A percentile compares a stretch with the other conserved stretches of the same genome.
Conservation (phyloP, 495 filamentous ascomycete genomes). For the Astrocystis sublimbata region DNA sequence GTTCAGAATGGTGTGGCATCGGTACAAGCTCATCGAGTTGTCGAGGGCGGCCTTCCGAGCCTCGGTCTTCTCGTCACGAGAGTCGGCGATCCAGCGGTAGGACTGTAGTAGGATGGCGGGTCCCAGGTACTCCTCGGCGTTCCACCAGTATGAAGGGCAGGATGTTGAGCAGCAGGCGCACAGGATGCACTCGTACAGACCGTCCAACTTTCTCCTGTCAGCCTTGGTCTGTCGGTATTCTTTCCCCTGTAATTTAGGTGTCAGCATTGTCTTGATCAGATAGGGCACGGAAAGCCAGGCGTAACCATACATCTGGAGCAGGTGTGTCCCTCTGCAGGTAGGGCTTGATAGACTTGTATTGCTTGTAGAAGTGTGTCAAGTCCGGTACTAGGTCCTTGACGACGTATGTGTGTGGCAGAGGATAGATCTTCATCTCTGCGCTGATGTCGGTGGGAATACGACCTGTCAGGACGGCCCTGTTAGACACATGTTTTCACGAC, state of each 20-base stretch:
- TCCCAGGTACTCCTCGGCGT: constrained; percentile 95
- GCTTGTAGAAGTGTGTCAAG: constrained; percentile 98
- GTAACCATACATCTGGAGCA: constrained; percentile 65
- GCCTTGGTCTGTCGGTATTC: constrained; percentile 87
- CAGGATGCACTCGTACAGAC: constrained; percentile 98
- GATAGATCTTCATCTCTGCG: constrained; percentile 92
- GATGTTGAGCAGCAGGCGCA: constrained; percentile 99
- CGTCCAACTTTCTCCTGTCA: constrained; percentile 94
- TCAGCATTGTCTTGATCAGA: constrained; percentile 21
- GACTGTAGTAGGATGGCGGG: constrained; percentile 94
- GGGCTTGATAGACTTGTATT: constrained; percentile 99
- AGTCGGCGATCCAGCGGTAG: constrained; percentile 94
- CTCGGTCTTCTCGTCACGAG: constrained; percentile 81
- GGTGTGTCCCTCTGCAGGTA: constrained; percentile 88
- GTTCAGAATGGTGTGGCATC: constrained; percentile 99
- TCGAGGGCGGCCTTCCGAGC: constrained; percentile 88
- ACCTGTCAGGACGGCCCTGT: constrained; percentile 53
- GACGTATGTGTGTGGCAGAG: constrained; percentile 96
- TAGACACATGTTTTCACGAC: constrained; percentile 3
- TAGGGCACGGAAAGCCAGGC: background rate
- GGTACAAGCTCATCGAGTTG: constrained; percentile 97
- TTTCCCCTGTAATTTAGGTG: constrained; percentile 58
- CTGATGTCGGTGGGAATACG: constrained; percentile 84
- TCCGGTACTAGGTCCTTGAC: constrained; percentile 99
- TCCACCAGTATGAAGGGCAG: constrained; percentile 99